These are phyloP conservation scores for Aspergillus versicolor DNA, from an alignment of 2,329 filamentous ascomycete genomes.

Conservation along the genomic window DNA sequence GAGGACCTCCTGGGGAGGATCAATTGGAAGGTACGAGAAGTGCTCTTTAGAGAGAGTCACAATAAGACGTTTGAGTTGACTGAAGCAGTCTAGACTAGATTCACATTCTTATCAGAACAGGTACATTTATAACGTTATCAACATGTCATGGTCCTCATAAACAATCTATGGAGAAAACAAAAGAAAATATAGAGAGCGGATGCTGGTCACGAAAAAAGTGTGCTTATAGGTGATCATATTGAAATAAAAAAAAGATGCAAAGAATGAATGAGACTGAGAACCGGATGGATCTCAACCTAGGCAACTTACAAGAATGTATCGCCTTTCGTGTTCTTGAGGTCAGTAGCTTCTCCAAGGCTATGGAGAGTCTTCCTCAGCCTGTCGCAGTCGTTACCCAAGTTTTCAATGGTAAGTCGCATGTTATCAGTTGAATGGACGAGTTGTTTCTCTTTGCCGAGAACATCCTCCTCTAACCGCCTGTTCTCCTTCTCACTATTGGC, in stretches of 20 bases:
- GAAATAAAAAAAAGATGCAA: conserved; percentile 8
- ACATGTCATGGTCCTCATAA: conserved; percentile 27
- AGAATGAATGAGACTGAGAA: conserved; percentile 13
- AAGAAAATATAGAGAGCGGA: conserved; percentile 18
- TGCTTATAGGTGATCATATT: conserved; percentile 13
- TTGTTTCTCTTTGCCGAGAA: conserved; percentile 47
- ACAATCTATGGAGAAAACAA: conserved; percentile 23
- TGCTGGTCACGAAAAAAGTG: conserved; percentile 9
- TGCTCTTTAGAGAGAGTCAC: conserved; percentile 53
- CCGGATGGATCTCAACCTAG: conserved; percentile 24
- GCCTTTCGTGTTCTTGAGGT: conserved; percentile 50
- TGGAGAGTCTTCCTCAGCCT: conserved; percentile 52
- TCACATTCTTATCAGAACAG: conserved; percentile 41
- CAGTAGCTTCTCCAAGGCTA: conserved; percentile 51
- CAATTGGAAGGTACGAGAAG: conserved; percentile 53
- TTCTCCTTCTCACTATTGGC: conserved; percentile 46
- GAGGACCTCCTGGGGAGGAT: conserved; percentile 51
- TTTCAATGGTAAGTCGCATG: conserved; percentile 50
- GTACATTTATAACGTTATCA: conserved; percentile 40
- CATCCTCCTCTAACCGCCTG: conserved; percentile 45
- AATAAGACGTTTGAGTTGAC: conserved; percentile 52
- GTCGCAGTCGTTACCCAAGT: conserved; percentile 52
- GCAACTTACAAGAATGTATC: conserved; percentile 52
- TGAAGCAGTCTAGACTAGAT: conserved; percentile 53
- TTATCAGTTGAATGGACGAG: conserved; percentile 43